Base-by-base conservation (phyloP, 306 rosid genomes). In the Prunus campanulata region DNA sequence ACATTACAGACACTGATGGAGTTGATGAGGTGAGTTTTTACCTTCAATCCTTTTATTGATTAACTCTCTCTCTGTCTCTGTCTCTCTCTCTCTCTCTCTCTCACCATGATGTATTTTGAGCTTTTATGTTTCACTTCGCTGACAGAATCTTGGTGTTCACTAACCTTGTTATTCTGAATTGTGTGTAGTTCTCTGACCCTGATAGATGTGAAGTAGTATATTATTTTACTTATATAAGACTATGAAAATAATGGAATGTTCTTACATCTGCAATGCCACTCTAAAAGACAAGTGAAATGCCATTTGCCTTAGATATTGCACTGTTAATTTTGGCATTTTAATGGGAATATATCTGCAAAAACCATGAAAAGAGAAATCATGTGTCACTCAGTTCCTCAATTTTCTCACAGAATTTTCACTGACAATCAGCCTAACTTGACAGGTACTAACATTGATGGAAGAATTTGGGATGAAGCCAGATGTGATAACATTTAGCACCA, bases 401-500 rank as follows among this genome's bases (percentile, higher is more conserved):
- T 15, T 63, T 71, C 50, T 71, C 79, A 39, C n/a, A 8, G 44
- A 56, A 72, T 49, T 30, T 49, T 70, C 30, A 79, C 84, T 68
- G 74, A 72, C 19, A 48, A 29, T 66, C 68, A 55, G 35, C 54
- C 22, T 11, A 79, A 82, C 77, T 78, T 83, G 87, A 51, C 96
- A 95, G 98, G 92, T 89, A 77, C 81, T 95, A 83, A 89, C 91
- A 79, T 62, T 92, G 88, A 95, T 95, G 97, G 93, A 95, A 86
- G 92, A 95, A 74, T 89, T 86, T 75, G 98, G 92, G 61, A 86
- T 89, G 77, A 90, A 95, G 70, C 96, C 97, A 14, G 97, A 95
- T 86, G 97, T 95, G 50, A 78, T 95, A 72, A 95, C 98, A 76
- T 95, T 89, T 86, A 95, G 98, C 91, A 91, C 96, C 77, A 90